A percentile compares a stretch with the other conserved stretches of the same genome.
These are phyloP conservation scores for Fraxinus excelsior DNA, from an alignment of 257 asterid species.

Conservation along the genomic window DNA sequence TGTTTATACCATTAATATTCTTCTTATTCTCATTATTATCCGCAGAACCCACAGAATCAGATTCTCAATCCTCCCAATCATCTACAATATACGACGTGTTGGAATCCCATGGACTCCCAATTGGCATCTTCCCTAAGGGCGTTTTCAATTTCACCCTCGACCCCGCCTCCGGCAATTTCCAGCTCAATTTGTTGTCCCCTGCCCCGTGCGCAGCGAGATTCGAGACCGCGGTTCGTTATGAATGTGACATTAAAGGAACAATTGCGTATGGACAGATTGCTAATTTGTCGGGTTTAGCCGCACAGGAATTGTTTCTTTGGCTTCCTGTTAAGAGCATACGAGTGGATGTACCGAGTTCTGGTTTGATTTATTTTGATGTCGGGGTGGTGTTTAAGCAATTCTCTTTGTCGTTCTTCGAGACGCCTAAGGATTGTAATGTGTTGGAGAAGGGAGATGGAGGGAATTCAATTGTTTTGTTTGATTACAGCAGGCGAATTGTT, in stretches of 20 bases:
- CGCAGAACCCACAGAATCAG: constrained; percentile 8
- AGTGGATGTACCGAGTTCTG: constrained; percentile 84
- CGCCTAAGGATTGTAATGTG: constrained; percentile 68
- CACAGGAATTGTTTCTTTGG: constrained; percentile 86
- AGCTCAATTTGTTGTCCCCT: constrained; percentile 47
- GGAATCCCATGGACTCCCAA: constrained; percentile 58
- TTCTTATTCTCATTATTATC: constrained; percentile 21
- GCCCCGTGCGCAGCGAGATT: constrained; percentile 74
- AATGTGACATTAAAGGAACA: constrained; percentile 58
- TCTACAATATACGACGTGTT: constrained; percentile 53
- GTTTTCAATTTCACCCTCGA: constrained; percentile 54
- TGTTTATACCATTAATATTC: background rate
- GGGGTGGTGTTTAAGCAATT: constrained; percentile 85
- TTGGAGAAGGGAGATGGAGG: constrained; percentile 23
- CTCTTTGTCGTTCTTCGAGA: constrained; percentile 73
- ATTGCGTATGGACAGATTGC: constrained; percentile 50
- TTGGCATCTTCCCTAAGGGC: constrained; percentile 74
- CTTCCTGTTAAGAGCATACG: constrained; percentile 69
- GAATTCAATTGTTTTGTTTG: constrained; percentile 29
- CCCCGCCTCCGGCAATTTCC: constrained; percentile 52
- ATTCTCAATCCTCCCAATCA: constrained; percentile 3
- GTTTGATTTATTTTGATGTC: constrained; percentile 85
- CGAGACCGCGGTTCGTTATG: constrained; percentile 68
- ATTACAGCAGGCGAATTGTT: constrained; percentile 24
- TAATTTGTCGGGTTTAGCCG: constrained; percentile 65